Evolutionary conservation across 1,284 basidiomycete species (phyloP).

Genomic region (Wolfiporia cocos): DNA sequence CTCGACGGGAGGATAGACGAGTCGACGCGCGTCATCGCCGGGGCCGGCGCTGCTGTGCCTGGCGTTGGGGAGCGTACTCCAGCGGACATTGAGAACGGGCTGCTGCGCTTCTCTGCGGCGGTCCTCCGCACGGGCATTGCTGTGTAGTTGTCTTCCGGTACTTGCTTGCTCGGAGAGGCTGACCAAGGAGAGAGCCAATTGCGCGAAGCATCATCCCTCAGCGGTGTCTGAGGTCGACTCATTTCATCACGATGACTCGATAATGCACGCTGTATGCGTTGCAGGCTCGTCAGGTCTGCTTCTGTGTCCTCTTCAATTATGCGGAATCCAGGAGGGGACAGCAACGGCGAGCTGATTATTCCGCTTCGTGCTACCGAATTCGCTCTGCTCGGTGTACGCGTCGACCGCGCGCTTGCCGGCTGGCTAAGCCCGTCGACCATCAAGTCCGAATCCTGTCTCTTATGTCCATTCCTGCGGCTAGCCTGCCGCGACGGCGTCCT

Average conservation of each 20-base stretch:
- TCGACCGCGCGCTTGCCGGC: slow-evolving; percentile 3
- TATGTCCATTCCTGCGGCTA: slow-evolving; percentile 16
- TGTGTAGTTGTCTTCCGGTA: slow-evolving; percentile 24
- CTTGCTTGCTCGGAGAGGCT: slow-evolving; percentile 11
- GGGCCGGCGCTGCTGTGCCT: background rate
- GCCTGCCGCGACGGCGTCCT: slow-evolving; percentile 1
- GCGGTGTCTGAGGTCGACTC: too few relatives aligned
- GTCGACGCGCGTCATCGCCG: slow-evolving; percentile 14
- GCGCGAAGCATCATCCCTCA: slow-evolving; percentile 7
- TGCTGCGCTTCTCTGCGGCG: slow-evolving; percentile 14
- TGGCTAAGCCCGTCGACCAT: slow-evolving; percentile 12
- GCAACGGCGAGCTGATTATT: slow-evolving; percentile 1
- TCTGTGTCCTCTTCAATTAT: slow-evolving; percentile 28
- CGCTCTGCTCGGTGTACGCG: slow-evolving; percentile 1
- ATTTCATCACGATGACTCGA: too few relatives aligned
- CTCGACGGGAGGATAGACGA: slow-evolving; percentile 26
- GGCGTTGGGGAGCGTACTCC: background rate
- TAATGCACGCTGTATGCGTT: too few relatives aligned
- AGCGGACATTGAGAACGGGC: slow-evolving; percentile 11
- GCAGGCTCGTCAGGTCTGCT: too few relatives aligned
- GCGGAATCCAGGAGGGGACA: slow-evolving; percentile 24
- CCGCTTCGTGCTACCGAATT: slow-evolving; percentile 4
- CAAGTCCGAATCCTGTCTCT: slow-evolving; percentile 19
- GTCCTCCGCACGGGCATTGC: slow-evolving; percentile 21
- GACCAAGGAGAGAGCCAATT: slow-evolving; percentile 21